Evolutionary conservation across 2,329 filamentous ascomycete genomes (phyloP).

Genomic region (Lasiodiplodia theobromae): DNA sequence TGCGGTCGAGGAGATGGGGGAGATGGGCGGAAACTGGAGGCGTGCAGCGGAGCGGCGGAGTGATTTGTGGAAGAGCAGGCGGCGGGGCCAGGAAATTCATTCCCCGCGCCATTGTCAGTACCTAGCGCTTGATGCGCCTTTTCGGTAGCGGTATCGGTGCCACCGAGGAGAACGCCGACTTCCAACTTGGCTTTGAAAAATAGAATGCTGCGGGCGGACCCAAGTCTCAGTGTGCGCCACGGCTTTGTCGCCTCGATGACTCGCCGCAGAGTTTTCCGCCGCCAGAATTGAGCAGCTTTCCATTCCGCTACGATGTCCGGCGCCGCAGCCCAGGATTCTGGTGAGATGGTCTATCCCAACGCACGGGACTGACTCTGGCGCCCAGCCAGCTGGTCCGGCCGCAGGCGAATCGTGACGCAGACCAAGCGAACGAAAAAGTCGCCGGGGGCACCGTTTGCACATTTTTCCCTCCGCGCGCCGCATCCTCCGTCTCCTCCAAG

Average conservation of each 20-base stretch:
- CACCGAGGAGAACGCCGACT: background rate
- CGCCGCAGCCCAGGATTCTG: background rate
- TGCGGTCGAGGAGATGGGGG: slow-evolving; percentile 6
- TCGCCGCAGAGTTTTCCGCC: background rate
- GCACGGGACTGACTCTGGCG: background rate
- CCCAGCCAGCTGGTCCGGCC: slow-evolving; percentile 2
- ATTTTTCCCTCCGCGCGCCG: background rate
- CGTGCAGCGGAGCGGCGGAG: slow-evolving; percentile 15
- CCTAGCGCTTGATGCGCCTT: background rate
- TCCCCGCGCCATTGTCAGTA: slow-evolving; percentile 11
- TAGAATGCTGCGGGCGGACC: background rate
- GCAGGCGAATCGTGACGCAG: background rate
- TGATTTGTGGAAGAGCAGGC: slow-evolving; percentile 12
- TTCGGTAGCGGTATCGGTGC: background rate
- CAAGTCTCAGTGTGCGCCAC: background rate
- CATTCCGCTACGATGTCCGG: background rate
- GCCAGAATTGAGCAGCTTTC: background rate
- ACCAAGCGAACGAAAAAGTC: background rate
- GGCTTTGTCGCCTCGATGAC: background rate
- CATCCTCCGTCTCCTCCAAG: background rate
- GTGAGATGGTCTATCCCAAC: background rate
- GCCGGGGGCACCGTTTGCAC: background rate
- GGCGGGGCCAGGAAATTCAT: slow-evolving; percentile 17
- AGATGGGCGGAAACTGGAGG: background rate
- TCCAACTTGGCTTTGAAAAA: no score